Evolutionary conservation across 1,284 basidiomycete species (phyloP), one percentile per base, ranked within the genome.

Genomic region (Ganoderma lingzhi): DNA sequence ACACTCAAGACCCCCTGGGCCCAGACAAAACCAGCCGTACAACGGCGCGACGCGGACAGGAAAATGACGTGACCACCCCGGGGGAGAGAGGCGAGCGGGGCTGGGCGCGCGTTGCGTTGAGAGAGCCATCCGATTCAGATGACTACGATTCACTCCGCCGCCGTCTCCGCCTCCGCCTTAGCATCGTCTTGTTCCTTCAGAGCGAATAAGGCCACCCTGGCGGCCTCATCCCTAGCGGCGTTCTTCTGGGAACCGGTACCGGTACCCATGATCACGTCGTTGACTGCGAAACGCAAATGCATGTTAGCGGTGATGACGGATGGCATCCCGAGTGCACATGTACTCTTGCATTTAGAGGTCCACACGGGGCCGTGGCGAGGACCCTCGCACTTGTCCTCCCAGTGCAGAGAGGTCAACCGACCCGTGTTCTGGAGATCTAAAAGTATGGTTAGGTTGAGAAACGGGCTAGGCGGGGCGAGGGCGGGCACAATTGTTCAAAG

Each of bases 341-440:
- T 75, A 90, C 90, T 84, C 82, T 88, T 91, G 77, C 89, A 91
- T 4, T 84, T 72, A 3, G 80, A 85, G 3, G 82, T 88, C 90
- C 90, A 92, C 51, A 78, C 76, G 3, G 84, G 86, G 3, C 78
- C 79, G 69, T 90, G 83, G n/a, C 80, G 80, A 0, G 82, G 82
- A 0, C 89, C 90, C 23, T 78, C 76, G 6, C 74, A 77, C 0
- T 80, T 81, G 58, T 90, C 87, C 37, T 80, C 74, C 89, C 90
- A 92, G 73, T 83, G 87, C 32, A 91, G 81, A 39, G 84, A 75
- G 37, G 84, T 62, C 35, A 82, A 74, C 45, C 80, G 80, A 15
- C 80, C 80, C 62, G 78, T 78, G 28, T 77, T 77, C 76, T 91
- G 89, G 32, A 92, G 81, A 76, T 88, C 90, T 91, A 72, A 19